A percentile compares a stretch with the other conserved stretches of the same genome.
These are phyloP conservation scores for Lentinula raphanica DNA, from an alignment of 768 basidiomycete species.

Conservation along the genomic window DNA sequence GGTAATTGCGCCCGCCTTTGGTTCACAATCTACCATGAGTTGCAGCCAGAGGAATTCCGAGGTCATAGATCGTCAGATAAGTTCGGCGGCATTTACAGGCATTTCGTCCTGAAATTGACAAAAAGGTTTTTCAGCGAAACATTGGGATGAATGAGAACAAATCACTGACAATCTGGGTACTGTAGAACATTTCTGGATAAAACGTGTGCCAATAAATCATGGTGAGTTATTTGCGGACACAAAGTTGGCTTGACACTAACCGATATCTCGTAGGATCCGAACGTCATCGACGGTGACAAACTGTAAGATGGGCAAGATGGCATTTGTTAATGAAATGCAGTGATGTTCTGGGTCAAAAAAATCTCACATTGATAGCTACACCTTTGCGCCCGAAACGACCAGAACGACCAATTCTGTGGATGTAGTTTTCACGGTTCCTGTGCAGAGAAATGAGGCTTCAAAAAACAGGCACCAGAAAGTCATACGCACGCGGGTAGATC, in stretches of 20 bases:
- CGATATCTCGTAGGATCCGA: conserved; percentile 94
- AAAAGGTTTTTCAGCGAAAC: conserved; percentile 16
- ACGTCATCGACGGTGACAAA: conserved; percentile 95
- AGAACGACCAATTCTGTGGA: conserved; percentile 98
- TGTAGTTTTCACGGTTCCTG: conserved; percentile 98
- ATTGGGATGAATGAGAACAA: conserved; percentile 4
- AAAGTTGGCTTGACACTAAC: conserved; percentile 38
- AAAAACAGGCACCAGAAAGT: conserved; percentile 7
- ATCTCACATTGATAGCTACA: conserved; percentile 93
- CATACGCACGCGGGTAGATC: conserved; percentile 82
- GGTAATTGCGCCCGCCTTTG: neutral
- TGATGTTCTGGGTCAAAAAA: conserved; percentile 9
- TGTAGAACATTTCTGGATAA: conserved; percentile 86
- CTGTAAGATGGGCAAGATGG: conserved; percentile 33
- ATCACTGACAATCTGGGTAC: conserved; percentile 77
- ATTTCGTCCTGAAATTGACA: conserved; percentile 79
- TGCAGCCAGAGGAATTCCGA: neutral
- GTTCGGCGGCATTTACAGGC: conserved; percentile 96
- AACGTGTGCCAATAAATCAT: conserved; percentile 6
- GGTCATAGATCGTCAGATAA: conserved; percentile 53
- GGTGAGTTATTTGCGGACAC: conserved; percentile 10
- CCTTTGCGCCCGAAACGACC: conserved; percentile 99
- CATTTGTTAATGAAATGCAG: conserved; percentile 16
- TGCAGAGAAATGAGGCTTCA: neutral
- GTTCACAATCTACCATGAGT: neutral